phyloP scores from a whole-genome alignment of 345 rosid species.

The Eucalyptus victrix region DNA sequence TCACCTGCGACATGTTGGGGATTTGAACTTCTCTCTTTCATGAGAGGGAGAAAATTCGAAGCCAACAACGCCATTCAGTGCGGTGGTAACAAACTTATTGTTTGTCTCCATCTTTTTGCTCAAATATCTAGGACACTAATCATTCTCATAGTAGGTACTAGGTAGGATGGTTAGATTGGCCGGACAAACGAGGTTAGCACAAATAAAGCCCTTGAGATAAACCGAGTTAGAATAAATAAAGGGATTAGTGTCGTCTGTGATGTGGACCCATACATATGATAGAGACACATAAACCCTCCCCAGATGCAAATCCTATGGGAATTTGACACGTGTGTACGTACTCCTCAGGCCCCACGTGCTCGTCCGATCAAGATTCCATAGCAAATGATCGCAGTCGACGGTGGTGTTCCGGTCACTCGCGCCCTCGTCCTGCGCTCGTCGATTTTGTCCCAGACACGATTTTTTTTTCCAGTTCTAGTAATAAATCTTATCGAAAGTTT shows the following conservation, averaged over 20 bases:
- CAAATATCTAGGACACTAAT: background rate
- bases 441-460: background rate
- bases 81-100: no score
- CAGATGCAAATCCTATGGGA: background rate
- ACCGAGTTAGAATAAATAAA: background rate
- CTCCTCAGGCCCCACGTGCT: background rate
- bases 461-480: background rate
- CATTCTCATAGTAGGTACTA: background rate
- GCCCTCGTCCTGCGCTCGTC: background rate
- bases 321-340: background rate
- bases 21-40: fast-evolving
- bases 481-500: background rate
- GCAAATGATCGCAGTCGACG: background rate
- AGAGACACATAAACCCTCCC: background rate
- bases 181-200: background rate
- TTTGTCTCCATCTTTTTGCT: background rate
- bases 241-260: background rate
- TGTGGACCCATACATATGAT: background rate
- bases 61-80: fast-evolving
- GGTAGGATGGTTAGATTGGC: background rate
- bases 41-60: no score
- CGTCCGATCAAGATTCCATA: background rate
- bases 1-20: fast-evolving
- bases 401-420: background rate
- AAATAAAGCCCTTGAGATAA: background rate